Percentiles rank a stretch among this genome's conserved stretches.
Evolutionary conservation across 2,329 filamentous ascomycete genomes (phyloP).

Genomic region (Trichophyton benhamiae): DNA sequence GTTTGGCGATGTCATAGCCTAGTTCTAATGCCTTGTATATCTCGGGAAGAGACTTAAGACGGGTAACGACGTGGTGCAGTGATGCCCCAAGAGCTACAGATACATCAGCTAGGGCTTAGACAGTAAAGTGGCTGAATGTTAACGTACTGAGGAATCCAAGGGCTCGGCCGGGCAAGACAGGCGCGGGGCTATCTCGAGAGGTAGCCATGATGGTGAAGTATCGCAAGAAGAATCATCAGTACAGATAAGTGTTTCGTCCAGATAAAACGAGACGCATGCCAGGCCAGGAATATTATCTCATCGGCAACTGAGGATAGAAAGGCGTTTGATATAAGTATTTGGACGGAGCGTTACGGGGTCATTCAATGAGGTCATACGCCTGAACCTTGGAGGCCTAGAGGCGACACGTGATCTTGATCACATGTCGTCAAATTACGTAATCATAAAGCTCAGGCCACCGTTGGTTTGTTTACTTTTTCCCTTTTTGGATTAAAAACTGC

Average conservation of each 20-base stretch:
- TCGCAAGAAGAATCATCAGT: not conserved
- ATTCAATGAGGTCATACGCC: slow-evolving; percentile 2
- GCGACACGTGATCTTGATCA: not conserved
- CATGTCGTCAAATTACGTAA: not conserved
- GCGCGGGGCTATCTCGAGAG: slow-evolving; percentile 34
- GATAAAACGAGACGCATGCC: not conserved
- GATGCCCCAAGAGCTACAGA: slow-evolving; percentile 70
- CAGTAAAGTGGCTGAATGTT: not conserved
- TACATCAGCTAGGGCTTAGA: slow-evolving; percentile 4
- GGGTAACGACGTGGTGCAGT: slow-evolving; percentile 75
- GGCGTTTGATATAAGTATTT: not conserved
- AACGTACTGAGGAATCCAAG: slow-evolving; percentile 48
- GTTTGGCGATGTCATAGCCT: slow-evolving; percentile 61
- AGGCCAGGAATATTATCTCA: not conserved
- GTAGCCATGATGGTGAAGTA: slow-evolving; percentile 23
- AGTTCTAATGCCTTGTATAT: slow-evolving; percentile 74
- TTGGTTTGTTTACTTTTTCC: slow-evolving; percentile 14
- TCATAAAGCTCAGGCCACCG: not conserved
- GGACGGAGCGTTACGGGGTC: not conserved
- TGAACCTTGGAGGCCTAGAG: not conserved
- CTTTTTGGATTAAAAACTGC: slow-evolving; percentile 7
- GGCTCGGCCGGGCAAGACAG: slow-evolving; percentile 54
- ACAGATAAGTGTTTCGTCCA: not conserved
- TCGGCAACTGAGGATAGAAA: not conserved
- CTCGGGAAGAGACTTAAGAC: slow-evolving; percentile 76